These are phyloP conservation scores for Suhomyces ambrosiae DNA, from an alignment of 1,139 yeast genomes.

Conservation along the genomic window DNA sequence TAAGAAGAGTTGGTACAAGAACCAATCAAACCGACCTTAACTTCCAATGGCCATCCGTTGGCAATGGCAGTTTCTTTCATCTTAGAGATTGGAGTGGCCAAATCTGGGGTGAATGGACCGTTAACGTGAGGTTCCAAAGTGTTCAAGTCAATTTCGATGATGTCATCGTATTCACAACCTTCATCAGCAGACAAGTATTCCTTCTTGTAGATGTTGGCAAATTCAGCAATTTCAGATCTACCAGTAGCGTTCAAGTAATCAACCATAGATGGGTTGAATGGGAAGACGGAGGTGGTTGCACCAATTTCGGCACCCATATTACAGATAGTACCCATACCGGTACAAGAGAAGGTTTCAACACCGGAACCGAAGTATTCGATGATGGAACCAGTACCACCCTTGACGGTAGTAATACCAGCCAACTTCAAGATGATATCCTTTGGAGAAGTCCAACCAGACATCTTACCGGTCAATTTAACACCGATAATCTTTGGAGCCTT, in stretches of 20 bases:
- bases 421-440: constrained; percentile 94
- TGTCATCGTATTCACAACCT: constrained; percentile 95
- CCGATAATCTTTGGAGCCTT: constrained; percentile 98
- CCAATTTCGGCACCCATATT: constrained; percentile 99
- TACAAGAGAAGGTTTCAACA: constrained; percentile 92
- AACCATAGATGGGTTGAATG: constrained; percentile 89
- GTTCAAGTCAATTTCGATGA: constrained; percentile 91
- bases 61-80: constrained; percentile 85
- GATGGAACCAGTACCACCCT: constrained; percentile 98
- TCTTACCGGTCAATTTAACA: constrained; percentile 92
- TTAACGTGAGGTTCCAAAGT: constrained; percentile 96
- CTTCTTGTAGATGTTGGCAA: constrained; percentile 72
- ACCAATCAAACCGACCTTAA: constrained; percentile 95
- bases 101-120: constrained; percentile 99
- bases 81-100: constrained; percentile 95
- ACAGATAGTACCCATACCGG: constrained; percentile 99
- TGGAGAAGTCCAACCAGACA: constrained; percentile 98
- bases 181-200: constrained; percentile 88
- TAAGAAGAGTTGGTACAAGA: constrained; percentile 99
- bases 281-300: constrained; percentile 98
- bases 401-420: constrained; percentile 96
- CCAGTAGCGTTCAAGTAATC: constrained; percentile 88
- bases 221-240: constrained; percentile 80
- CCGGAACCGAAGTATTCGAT: constrained; percentile 98
- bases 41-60: constrained; percentile 92